Base-by-base conservation (phyloP, 2,329 filamentous ascomycete genomes). In the Aspergillus quadricinctus region DNA sequence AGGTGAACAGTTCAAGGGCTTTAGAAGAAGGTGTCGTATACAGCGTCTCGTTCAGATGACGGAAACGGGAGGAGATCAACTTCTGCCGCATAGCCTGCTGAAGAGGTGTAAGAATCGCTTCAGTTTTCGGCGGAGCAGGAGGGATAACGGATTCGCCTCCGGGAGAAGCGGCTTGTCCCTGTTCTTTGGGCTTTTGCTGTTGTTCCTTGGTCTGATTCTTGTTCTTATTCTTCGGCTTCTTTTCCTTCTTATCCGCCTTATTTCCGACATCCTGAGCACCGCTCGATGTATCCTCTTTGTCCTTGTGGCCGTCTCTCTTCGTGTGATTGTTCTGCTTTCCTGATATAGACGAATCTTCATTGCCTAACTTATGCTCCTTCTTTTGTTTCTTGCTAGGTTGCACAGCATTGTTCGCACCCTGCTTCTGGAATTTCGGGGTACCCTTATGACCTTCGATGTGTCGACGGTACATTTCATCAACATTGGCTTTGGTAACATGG, bases 21-120 rank as follows among this genome's bases (percentile, higher is more conserved):
- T 94, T 86, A 37, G 81, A 80, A 0, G 94, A 99, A 1, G 92
- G 90, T 7, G 88, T 90, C 4, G 93, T 97, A 78, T 99, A 99
- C 14, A 99, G 86, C 0, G 91, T 93, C 78, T 99, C 89, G 74
- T 99, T 99, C 59, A 99, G 86, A 75, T 97, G 92, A 61, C 94
- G 91, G 83, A 99, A 99, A 57, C 94, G 92, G 1, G 94, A 92
- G 9, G 92, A 95, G 60, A 96, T 83, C 61, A 99, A 86, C 79
- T 99, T 99, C 70, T 92, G 88, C 59, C 90, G 88, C 94, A 99
- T 99, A 3, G 90, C 87, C 54, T 88, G 86, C 80, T 99, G 94
- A 55, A 99, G 86, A 3, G 94, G 92, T 0, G 94, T 99, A 68
- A 99, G 84, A 65, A 89, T 90, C 21, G 78, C 70, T 17, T 75